Percentiles rank a stretch among this genome's conserved stretches.
Conservation (phyloP, 768 basidiomycete genomes). For the Jaapia argillacea region DNA sequence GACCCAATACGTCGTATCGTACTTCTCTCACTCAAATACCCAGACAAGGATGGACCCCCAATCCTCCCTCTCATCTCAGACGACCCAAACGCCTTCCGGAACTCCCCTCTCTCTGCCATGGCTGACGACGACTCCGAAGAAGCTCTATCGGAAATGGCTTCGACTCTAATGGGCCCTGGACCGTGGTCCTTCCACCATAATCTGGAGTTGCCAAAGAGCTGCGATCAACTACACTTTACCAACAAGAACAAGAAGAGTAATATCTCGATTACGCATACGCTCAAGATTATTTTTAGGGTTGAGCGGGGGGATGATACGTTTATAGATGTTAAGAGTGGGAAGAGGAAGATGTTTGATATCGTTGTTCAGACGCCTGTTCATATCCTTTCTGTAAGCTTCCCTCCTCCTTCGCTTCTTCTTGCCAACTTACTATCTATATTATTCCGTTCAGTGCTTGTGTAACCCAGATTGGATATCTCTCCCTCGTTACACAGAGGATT, state of each 20-base stretch:
- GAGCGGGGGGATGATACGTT: constrained; percentile 67
- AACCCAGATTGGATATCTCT: constrained; percentile 73
- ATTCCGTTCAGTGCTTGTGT: constrained; percentile 57
- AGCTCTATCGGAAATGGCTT: constrained; percentile 46
- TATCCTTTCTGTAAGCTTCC: constrained; percentile 66
- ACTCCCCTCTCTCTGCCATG: constrained; percentile 56
- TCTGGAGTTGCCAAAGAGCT: constrained; percentile 59
- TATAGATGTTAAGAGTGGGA: constrained; percentile 55
- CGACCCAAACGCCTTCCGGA: constrained; percentile 45
- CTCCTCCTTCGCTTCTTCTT: constrained; percentile 1
- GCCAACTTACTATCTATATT: neutral
- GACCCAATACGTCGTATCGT: constrained; percentile 52
- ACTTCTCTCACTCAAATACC: constrained; percentile 51
- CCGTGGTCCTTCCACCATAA: constrained; percentile 78
- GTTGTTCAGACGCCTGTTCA: constrained; percentile 79
- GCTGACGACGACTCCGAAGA: constrained; percentile 30
- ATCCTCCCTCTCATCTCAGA: constrained; percentile 77
- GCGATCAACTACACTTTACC: constrained; percentile 57
- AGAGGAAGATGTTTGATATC: constrained; percentile 79
- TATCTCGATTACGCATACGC: constrained; percentile 60
- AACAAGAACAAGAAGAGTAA: constrained; percentile 72
- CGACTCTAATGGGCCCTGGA: constrained; percentile 63
- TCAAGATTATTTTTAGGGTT: constrained; percentile 79
- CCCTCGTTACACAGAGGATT: constrained; percentile 57
- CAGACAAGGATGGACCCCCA: constrained; percentile 41